Evolutionary conservation across 2,329 filamentous ascomycete species (phyloP), one percentile per base, ranked within the genome.

Genomic region (Aspergillus intermedius): DNA sequence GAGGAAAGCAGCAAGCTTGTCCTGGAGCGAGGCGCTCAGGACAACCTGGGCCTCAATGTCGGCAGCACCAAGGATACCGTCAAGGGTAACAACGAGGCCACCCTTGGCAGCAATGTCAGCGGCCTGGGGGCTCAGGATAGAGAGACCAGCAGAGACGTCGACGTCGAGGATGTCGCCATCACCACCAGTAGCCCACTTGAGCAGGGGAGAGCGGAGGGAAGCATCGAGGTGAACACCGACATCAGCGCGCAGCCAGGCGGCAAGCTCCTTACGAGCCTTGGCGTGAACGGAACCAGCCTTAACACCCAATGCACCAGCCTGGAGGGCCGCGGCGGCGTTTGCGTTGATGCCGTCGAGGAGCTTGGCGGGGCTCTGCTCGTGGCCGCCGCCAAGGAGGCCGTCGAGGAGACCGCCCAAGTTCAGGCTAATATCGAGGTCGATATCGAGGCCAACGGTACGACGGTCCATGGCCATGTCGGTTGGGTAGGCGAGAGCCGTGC

Each of bases 101-200:
- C 61, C 65, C 58, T 68, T 59, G 44, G 67, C 65, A 44, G 67
- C 66, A 42, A 67, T 58, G 21, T 62, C 57, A 34, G 65, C 61
- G 44, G 57, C 62, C 19, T 54, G 55, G 41, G 67, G 67, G 45
- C 67, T 57, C 53, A 65, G 66, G 42, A 68, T 52, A n/a, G 63
- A 52, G 19, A 69, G 55, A 39, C 59, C 61, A 46, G 66, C 64
- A 32, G 58, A 52, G 34, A 63, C 53, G 19, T 66, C 59, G 17
- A 58, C 49, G 19, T 55, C 57, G 39, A 66, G 52, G 22, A 53
- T 58, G 32, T 56, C 54, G 40, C 57, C 56, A 23, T 46, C 59
- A 10, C 52, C 48, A 35, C 62, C 64, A 25, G 61, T 56, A 51
- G 62, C 66, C 67, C 67, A 69, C 42, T 52, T 47, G 45, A 66